Conservation (phyloP, 2,329 filamentous ascomycete genomes). For the Colletotrichum somersetense region DNA sequence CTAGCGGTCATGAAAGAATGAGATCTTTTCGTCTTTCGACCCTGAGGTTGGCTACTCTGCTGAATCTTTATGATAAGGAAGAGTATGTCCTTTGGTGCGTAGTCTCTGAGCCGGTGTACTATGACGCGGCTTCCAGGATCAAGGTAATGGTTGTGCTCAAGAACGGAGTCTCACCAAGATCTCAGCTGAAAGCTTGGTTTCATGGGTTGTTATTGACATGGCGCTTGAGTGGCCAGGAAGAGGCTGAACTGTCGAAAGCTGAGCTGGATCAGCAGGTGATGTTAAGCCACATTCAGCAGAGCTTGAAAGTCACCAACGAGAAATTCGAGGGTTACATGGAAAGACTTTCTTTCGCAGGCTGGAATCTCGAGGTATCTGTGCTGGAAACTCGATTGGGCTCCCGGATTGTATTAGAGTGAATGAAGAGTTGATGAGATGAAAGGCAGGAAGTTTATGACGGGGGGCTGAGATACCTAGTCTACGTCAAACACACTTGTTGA, state of each 20-base stretch:
- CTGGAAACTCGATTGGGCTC: slow-evolving; percentile 37
- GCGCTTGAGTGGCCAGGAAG: neutral
- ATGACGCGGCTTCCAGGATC: neutral
- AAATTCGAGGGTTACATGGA: slow-evolving; percentile 25
- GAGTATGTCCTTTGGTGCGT: slow-evolving; percentile 32
- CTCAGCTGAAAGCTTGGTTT: slow-evolving; percentile 39
- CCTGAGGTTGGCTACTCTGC: neutral
- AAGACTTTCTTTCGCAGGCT: slow-evolving; percentile 22
- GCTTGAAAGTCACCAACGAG: slow-evolving; percentile 2
- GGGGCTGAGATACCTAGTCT: slow-evolving; percentile 19
- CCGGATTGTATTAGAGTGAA: slow-evolving; percentile 22
- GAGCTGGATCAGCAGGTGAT: slow-evolving; percentile 17
- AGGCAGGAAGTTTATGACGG: slow-evolving; percentile 8
- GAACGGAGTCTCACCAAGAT: slow-evolving; percentile 21
- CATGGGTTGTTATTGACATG: slow-evolving; percentile 18
- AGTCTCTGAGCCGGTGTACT: neutral
- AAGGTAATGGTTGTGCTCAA: slow-evolving; percentile 35
- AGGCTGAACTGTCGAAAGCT: slow-evolving; percentile 1
- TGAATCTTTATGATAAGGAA: slow-evolving; percentile 21
- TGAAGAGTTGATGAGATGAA: slow-evolving; percentile 15
- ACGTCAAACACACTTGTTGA: neutral
- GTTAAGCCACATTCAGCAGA: slow-evolving; percentile 22
- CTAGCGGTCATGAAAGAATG: slow-evolving; percentile 1
- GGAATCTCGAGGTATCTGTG: slow-evolving; percentile 31
- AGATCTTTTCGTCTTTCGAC: slow-evolving; percentile 23